Evolutionary conservation across 129 eudicot species (phyloP), one percentile per base, ranked within the genome.

Genomic region (Pseudognaphalium luteoalbum): DNA sequence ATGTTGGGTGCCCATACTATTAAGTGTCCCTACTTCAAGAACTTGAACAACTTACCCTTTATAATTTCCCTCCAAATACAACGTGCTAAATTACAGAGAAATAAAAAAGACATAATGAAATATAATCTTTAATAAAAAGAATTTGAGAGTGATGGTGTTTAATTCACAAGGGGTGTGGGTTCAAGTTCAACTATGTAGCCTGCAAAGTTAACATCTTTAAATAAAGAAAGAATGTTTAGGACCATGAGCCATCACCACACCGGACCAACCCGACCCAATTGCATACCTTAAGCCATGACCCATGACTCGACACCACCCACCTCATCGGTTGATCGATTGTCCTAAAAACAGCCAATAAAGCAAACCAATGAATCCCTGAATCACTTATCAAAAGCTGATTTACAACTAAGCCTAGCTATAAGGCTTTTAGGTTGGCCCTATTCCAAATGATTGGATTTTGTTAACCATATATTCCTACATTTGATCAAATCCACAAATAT

Each of bases 261-360:
- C 76, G 7, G 71, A 73, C 79, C 74, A 66, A 44, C 32, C 83
- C 60, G 74, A 56, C 79, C 83, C 70, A 66, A 56, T 17, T 65
- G 78, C 83, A 28, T 66, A 65, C 44, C 83, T 79, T 35, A 66
- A 51, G 41, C 70, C 70, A 78, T 78, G 82, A 71, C 82, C 82
- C 82, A 78, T 71, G 82, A 78, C 72, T 78, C 77, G 82, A 78
- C 82, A 79, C 80, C 84, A 80, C 84, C 71, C 25, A 73, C 35
- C 30, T 3, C 33, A 52, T 54, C 68, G 51, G 61, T 65, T 80
- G 30, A 80, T 80, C 83, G 22, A 74, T 74, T 73, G 64, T 60
- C 33, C 20, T 56, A 39, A 71, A 4, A 71, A 44, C 69, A 80
- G 74, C 47, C 75, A 68, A 74, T 34, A 33, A 32, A 66, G 70